A percentile compares a stretch with the other conserved stretches of the same genome.
Conservation (phyloP, 345 rosid genomes). For the Brassica napus region DNA sequence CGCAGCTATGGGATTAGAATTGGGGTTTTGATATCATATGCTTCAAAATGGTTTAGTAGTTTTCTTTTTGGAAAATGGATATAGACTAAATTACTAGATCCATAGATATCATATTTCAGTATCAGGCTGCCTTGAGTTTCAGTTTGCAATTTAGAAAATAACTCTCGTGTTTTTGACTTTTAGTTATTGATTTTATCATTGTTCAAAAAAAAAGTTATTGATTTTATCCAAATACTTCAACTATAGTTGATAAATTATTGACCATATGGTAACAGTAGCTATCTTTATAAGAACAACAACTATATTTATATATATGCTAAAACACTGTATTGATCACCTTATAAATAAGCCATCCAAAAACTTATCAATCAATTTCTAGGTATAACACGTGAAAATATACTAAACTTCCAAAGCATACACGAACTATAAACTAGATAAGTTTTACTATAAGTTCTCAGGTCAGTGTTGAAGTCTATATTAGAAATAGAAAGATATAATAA, state of each 20-base stretch:
- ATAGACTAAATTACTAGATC: constrained; percentile 1
- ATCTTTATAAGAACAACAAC: neutral
- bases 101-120: constrained; percentile 4
- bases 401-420: neutral
- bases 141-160: neutral
- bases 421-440: neutral
- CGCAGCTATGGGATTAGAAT: neutral
- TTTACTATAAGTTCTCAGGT: neutral
- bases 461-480: neutral
- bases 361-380: neutral
- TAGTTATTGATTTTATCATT: neutral
- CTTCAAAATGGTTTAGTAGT: constrained; percentile 1
- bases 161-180: neutral
- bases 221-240: neutral
- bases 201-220: too few species aligned
- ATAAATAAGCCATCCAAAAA: neutral
- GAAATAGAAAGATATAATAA: neutral
- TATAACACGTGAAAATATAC: neutral
- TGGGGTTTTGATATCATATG: neutral
- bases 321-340: neutral
- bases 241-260: neutral
- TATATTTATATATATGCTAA: neutral
- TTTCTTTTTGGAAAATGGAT: neutral
- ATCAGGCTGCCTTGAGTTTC: neutral
- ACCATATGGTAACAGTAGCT: neutral